Evolutionary conservation across 495 filamentous ascomycete species (phyloP).

Genomic region (Geoglossum glabrum): DNA sequence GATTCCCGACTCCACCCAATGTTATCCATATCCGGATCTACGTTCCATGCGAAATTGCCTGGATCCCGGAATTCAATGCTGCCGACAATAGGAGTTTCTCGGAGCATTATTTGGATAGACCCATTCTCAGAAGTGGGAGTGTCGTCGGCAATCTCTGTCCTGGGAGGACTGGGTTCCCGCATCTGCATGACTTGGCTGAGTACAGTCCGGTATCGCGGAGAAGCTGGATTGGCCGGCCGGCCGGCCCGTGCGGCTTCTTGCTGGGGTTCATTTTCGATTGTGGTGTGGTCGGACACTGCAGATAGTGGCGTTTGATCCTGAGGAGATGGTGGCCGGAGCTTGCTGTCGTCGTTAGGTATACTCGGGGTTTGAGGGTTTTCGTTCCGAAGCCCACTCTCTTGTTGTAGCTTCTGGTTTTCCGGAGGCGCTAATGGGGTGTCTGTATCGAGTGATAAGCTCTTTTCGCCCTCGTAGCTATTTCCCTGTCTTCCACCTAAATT

Average conservation of each 20-base stretch:
- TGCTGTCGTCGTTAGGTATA: conserved; percentile 24
- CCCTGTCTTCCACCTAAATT: neutral
- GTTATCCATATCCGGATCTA: neutral
- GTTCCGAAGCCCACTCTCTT: conserved; percentile 16
- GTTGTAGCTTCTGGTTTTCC: conserved; percentile 10
- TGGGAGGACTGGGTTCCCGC: conserved; percentile 24
- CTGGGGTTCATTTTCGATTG: conserved; percentile 53
- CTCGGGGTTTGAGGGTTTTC: conserved; percentile 55
- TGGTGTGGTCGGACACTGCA: conserved; percentile 21
- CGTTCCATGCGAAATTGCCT: neutral
- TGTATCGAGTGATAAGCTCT: conserved; percentile 6
- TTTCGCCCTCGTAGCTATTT: neutral
- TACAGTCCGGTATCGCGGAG: conserved; percentile 23
- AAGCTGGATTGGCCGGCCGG: neutral
- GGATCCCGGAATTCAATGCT: neutral
- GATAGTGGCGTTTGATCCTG: conserved; percentile 23
- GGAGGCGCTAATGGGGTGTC: conserved; percentile 3
- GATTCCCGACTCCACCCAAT: neutral
- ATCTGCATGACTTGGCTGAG: conserved; percentile 32
- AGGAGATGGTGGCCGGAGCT: conserved; percentile 13
- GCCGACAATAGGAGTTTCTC: neutral
- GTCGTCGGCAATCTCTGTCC: conserved; percentile 8
- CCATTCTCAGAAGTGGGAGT: conserved; percentile 29
- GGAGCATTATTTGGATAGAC: conserved; percentile 38
- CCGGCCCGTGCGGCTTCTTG: conserved; percentile 24